Evolutionary conservation across 306 rosid genomes (phyloP), one percentile per base, ranked within the genome.

Genomic region (Sindora glabra): DNA sequence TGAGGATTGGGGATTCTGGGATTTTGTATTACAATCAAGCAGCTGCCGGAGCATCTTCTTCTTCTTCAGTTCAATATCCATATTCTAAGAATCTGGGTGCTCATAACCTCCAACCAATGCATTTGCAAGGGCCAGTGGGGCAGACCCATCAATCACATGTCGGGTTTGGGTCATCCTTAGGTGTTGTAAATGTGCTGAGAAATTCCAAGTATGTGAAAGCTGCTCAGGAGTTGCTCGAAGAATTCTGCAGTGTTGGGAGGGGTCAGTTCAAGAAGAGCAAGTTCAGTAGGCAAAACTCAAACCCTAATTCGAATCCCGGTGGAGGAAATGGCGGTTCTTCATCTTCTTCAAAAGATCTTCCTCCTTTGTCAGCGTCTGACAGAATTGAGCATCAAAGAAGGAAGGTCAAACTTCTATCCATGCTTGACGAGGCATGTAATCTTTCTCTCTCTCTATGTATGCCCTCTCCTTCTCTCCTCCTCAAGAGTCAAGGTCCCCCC

Each of bases 381-480:
- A 86, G 90, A 62, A 85, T 83, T 57, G 96, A 89, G 63, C 95
- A 89, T 79, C 96, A 89, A 47, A 72, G 96, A 73, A 83, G 90
- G 79, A 89, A 89, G 80, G 95, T 83, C 83, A 89, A 89, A 79
- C 83, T 89, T 26, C 65, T 89, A 46, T 53, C 95, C 59, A 85
- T 89, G 90, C 95, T 85, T 74, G 95, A 89, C 26, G 96, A 89
- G 95, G 96, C 79, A 85, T 77, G 96, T 85, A 60, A 46, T 72
- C 62, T 77, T 63, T 76, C 69, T 67, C 81, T 74, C 61, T 76
- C 60, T 76, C 68, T 66, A 64, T 67, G 27, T 62, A 60, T 53
- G 44, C 80, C 73, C 75, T 70, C 71, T 25, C 72, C 67, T 48
- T 77, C 78, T 76, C 74, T 75, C 72, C 40, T 51, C 52, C 65